A percentile compares a stretch with the other conserved stretches of the same genome.
Conservation (phyloP, 352 stramenopile species). For the Pelagophyceae sp. region DNA sequence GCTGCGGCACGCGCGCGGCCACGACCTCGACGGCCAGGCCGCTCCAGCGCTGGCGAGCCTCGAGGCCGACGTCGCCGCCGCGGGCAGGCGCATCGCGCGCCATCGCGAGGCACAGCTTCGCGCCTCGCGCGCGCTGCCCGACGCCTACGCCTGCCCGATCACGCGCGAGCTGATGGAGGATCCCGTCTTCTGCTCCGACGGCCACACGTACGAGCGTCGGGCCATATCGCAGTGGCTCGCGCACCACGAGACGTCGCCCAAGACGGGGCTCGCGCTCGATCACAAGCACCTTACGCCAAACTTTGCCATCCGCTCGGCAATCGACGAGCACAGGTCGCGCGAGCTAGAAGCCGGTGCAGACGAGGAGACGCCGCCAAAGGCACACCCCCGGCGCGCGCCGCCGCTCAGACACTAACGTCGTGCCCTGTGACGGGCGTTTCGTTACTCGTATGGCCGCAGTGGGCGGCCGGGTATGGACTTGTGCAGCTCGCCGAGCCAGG, state of each 20-base stretch:
- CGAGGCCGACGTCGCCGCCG: not conserved
- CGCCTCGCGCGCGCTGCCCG: not conserved
- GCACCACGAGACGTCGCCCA: slow-evolving; percentile 57
- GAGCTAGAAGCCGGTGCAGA: not conserved
- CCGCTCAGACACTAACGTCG: too few species aligned
- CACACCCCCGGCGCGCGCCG: not conserved
- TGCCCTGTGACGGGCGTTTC: too few species aligned
- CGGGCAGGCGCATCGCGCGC: not conserved
- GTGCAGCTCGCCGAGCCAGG: too few species aligned
- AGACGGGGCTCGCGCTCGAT: slow-evolving; percentile 45
- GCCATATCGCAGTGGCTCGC: slow-evolving; percentile 84
- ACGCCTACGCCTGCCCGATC: slow-evolving; percentile 55
- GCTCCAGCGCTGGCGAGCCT: not conserved
- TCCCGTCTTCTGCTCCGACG: slow-evolving; percentile 87
- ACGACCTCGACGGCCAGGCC: not conserved
- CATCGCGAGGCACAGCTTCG: not conserved
- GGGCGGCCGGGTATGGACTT: too few species aligned
- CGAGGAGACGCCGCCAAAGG: not conserved
- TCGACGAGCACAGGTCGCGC: slow-evolving; percentile 25
- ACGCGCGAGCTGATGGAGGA: slow-evolving; percentile 86
- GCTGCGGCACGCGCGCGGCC: not conserved
- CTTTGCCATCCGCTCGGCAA: slow-evolving; percentile 47
- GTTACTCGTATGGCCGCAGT: too few species aligned
- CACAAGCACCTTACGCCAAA: slow-evolving; percentile 61
- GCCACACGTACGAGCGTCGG: slow-evolving; percentile 90